Percentiles rank a stretch among this genome's conserved stretches.
These are phyloP conservation scores for Daldinia sp. DNA, from an alignment of 2,329 filamentous ascomycete genomes.

Conservation along the genomic window DNA sequence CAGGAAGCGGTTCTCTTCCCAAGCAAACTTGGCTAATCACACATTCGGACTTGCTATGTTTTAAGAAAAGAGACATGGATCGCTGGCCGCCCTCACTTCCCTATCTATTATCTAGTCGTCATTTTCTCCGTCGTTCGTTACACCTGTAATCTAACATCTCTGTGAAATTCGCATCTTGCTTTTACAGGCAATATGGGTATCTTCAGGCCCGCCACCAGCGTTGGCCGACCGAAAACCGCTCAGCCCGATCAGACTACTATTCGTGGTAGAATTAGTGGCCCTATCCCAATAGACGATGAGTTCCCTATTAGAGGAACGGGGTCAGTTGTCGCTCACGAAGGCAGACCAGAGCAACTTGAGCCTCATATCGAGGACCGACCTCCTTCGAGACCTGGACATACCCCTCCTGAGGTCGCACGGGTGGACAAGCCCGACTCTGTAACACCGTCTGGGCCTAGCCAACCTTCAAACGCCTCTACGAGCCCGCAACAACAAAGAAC, in stretches of 20 bases:
- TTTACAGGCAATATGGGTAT: slow-evolving; percentile 53
- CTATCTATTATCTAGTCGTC: slow-evolving; percentile 38
- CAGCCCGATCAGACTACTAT: slow-evolving; percentile 58
- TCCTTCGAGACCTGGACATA: slow-evolving; percentile 39
- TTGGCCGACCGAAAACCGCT: slow-evolving; percentile 57
- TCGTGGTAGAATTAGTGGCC: slow-evolving; percentile 71
- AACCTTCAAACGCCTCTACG: slow-evolving; percentile 46
- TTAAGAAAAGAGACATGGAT: slow-evolving; percentile 46
- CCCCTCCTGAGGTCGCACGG: slow-evolving; percentile 38
- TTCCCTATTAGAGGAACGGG: slow-evolving; percentile 64
- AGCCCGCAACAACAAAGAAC: slow-evolving; percentile 53
- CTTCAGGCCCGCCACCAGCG: slow-evolving; percentile 60
- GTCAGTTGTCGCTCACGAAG: slow-evolving; percentile 54
- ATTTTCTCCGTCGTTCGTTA: slow-evolving; percentile 41
- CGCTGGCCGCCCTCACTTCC: slow-evolving; percentile 42
- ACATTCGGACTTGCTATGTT: slow-evolving; percentile 27
- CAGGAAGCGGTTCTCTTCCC: slow-evolving; percentile 46
- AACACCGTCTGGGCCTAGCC: slow-evolving; percentile 45
- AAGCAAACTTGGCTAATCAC: slow-evolving; percentile 40
- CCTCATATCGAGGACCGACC: slow-evolving; percentile 42
- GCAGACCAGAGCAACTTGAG: slow-evolving; percentile 42
- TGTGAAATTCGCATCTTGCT: slow-evolving; percentile 28
- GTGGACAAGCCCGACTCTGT: slow-evolving; percentile 44
- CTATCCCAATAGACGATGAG: slow-evolving; percentile 71
- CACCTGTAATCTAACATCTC: slow-evolving; percentile 38